phyloP scores from a whole-genome alignment of 345 rosid genomes.

The Anastatica hierochuntica region DNA sequence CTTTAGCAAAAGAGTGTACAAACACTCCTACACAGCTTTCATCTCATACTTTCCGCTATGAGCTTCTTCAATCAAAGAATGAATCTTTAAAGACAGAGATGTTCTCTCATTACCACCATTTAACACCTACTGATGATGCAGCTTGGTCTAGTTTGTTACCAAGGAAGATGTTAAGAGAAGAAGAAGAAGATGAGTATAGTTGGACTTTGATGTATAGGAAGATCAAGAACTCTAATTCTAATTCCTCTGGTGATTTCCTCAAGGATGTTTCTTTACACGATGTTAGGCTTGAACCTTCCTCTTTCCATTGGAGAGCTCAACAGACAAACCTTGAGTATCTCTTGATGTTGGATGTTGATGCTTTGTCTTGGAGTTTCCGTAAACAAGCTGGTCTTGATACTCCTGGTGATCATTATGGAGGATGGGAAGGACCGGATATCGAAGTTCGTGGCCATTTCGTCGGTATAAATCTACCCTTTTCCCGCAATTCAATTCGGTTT shows the following conservation, averaged over 20 bases:
- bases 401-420: constrained; percentile 58
- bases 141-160: constrained; percentile 81
- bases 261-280: constrained; percentile 71
- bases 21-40: constrained; percentile 55
- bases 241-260: constrained; percentile 39
- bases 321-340: constrained; percentile 84
- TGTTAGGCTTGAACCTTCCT: constrained; percentile 55
- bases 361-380: constrained; percentile 75
- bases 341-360: constrained; percentile 73
- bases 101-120: constrained; percentile 71
- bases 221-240: constrained; percentile 43
- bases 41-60: constrained; percentile 68
- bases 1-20: constrained; percentile 72
- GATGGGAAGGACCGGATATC: constrained; percentile 60
- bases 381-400: constrained; percentile 64
- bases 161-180: constrained; percentile 59
- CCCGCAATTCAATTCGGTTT: background rate
- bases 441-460: constrained; percentile 97
- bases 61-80: constrained; percentile 50
- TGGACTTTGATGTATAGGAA: constrained; percentile 68
- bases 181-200: constrained; percentile 45
- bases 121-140: constrained; percentile 72
- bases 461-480: constrained; percentile 32
- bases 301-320: constrained; percentile 66
- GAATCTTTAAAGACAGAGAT: constrained; percentile 56